Percentiles rank a stretch among this genome's conserved stretches.
Conservation (phyloP, 371 early-diverging fungal species). For the Mortierella polycephala region DNA sequence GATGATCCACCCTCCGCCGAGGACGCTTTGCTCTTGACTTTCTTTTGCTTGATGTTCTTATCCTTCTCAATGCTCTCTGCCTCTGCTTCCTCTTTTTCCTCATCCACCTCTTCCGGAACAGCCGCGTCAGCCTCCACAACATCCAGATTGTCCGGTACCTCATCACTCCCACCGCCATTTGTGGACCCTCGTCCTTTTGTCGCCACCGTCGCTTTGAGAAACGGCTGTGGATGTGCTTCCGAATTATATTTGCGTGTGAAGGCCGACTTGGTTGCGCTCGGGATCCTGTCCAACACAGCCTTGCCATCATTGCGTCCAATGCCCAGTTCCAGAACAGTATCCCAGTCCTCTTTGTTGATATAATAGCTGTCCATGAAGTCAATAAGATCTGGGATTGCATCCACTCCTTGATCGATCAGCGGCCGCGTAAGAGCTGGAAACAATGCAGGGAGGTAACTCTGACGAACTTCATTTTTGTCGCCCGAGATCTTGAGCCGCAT, state of each 20-base stretch:
- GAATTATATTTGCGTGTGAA: slow-evolving; percentile 91
- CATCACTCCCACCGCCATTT: slow-evolving; percentile 67
- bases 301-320: slow-evolving; percentile 60
- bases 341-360: slow-evolving; percentile 89
- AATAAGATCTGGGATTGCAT: slow-evolving; percentile 80
- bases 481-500: slow-evolving; percentile 85
- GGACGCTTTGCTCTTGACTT: slow-evolving; percentile 9
- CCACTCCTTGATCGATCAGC: slow-evolving; percentile 65
- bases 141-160: slow-evolving; percentile 63
- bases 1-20: slow-evolving; percentile 5
- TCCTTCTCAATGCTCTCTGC: slow-evolving; percentile 62
- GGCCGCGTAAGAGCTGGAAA: slow-evolving; percentile 73
- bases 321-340: slow-evolving; percentile 84
- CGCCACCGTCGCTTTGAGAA: slow-evolving; percentile 59
- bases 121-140: slow-evolving; percentile 75
- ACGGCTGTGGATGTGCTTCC: slow-evolving; percentile 76
- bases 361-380: slow-evolving; percentile 91
- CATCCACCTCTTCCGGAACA: slow-evolving; percentile 66
- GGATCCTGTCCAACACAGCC: slow-evolving; percentile 68
- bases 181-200: slow-evolving; percentile 50
- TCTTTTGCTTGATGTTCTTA: slow-evolving; percentile 59
- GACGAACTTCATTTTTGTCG: slow-evolving; percentile 87
- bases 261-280: slow-evolving; percentile 76
- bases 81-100: slow-evolving; percentile 62
- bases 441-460: slow-evolving; percentile 84